These are phyloP conservation scores for Fremontodendron californicum DNA, from an alignment of 345 rosid genomes.

Conservation along the genomic window DNA sequence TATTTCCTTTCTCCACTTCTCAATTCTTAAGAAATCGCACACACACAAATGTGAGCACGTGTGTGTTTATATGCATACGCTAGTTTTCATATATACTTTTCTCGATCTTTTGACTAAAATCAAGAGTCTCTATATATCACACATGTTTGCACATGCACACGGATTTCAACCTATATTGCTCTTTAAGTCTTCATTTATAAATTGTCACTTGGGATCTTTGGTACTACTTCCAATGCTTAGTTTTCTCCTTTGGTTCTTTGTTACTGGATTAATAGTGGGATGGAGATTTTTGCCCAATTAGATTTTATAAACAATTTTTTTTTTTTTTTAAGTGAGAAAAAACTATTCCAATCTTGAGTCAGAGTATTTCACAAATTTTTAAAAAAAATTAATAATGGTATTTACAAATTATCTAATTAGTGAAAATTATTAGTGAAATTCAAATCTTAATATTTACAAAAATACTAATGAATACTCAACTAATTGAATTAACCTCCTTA, in stretches of 20 bases:
- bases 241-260: neutral
- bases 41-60: conserved; percentile 78
- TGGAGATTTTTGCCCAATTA: neutral
- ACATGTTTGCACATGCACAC: conserved; percentile 89
- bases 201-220: conserved; percentile 8
- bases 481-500: no score
- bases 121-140: conserved; percentile 26
- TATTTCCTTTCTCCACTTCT: neutral
- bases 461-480: no score
- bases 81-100: conserved; percentile 38
- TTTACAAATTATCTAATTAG: no score
- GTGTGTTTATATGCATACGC: conserved; percentile 44
- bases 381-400: no score
- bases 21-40: conserved; percentile 26
- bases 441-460: no score
- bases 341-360: no score
- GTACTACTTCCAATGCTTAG: conserved; percentile 23
- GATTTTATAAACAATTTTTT: no score
- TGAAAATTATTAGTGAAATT: no score
- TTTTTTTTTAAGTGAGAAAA: no score
- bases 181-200: conserved; percentile 16
- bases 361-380: no score
- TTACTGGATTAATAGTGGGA: neutral
- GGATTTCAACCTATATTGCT: conserved; percentile 51
- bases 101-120: neutral